These are phyloP conservation scores for Afroboletus lepidellus DNA, from an alignment of 1,284 basidiomycete genomes.

Conservation along the genomic window DNA sequence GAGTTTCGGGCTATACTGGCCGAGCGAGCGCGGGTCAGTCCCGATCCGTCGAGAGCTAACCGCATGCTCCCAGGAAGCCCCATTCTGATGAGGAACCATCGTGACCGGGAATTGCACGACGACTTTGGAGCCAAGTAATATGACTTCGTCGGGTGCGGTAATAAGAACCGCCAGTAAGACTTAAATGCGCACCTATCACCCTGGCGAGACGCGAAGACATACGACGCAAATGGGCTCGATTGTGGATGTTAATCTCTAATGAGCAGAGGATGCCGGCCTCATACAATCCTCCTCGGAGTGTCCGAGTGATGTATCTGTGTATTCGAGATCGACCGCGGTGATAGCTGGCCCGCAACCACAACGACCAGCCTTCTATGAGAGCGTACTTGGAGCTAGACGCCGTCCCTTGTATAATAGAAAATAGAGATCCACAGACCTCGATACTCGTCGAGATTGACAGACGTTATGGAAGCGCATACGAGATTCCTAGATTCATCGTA, in stretches of 20 bases:
- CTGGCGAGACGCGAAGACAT: slow-evolving; percentile 12
- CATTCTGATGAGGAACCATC: background rate
- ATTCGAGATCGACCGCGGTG: slow-evolving; percentile 29
- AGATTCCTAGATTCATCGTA: slow-evolving; percentile 29
- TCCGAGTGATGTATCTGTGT: slow-evolving; percentile 1
- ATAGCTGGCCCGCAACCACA: slow-evolving; percentile 14
- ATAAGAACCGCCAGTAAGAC: slow-evolving; percentile 6
- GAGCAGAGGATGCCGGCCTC: background rate
- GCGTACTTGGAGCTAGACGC: slow-evolving; percentile 19
- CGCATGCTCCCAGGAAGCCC: background rate
- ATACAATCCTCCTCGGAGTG: slow-evolving; percentile 27
- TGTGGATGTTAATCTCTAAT: slow-evolving; percentile 25
- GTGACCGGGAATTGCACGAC: slow-evolving; percentile 9
- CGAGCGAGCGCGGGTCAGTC: background rate
- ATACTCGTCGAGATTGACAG: slow-evolving; percentile 27
- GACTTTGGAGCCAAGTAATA: slow-evolving; percentile 13
- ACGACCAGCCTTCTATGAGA: slow-evolving; percentile 18
- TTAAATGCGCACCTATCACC: slow-evolving; percentile 12
- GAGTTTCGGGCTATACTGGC: background rate
- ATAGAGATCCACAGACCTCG: slow-evolving; percentile 23
- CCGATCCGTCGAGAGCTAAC: background rate
- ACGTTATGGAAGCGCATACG: slow-evolving; percentile 20
- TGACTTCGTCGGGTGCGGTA: slow-evolving; percentile 22
- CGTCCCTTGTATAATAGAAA: slow-evolving; percentile 15
- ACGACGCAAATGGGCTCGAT: background rate